These are phyloP conservation scores for Gossypium mustelinum DNA, from an alignment of 345 rosid species.

Conservation along the genomic window DNA sequence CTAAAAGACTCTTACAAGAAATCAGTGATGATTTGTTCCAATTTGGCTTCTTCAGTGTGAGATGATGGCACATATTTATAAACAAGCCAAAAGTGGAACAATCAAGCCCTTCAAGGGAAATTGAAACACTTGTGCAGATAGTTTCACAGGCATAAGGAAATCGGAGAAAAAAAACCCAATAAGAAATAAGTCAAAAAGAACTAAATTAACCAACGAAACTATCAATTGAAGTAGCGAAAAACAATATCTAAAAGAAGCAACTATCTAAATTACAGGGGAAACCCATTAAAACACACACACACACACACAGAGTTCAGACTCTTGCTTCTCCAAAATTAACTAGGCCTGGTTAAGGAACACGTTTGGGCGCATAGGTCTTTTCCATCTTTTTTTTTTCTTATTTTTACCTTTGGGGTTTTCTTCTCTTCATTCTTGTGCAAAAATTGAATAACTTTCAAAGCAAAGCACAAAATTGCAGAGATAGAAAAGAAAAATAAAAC, in stretches of 20 bases:
- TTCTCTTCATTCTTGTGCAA: not conserved
- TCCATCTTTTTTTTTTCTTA: not conserved
- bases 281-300: not conserved
- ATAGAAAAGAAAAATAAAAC: not conserved
- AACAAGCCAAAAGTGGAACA: not conserved
- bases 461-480: not conserved
- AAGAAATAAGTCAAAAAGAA: not conserved
- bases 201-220: not conserved
- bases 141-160: constrained; percentile 17
- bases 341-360: not conserved
- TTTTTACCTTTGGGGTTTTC: not conserved
- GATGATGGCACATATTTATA: constrained; percentile 45
- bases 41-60: constrained; percentile 60
- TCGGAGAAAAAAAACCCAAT: constrained; percentile 7
- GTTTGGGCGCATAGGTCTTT: not conserved
- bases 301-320: not conserved
- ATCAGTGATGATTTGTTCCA: constrained; percentile 85
- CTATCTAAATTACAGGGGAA: not conserved
- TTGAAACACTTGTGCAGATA: not conserved
- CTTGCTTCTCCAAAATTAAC: not conserved
- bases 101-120: constrained; percentile 2
- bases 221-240: not conserved
- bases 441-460: not conserved
- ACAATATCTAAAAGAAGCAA: not conserved
- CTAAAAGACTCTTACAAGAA: constrained; percentile 83